These are phyloP conservation scores for Kockovaella imperatae DNA, from an alignment of 768 basidiomycete species.

Conservation along the genomic window DNA sequence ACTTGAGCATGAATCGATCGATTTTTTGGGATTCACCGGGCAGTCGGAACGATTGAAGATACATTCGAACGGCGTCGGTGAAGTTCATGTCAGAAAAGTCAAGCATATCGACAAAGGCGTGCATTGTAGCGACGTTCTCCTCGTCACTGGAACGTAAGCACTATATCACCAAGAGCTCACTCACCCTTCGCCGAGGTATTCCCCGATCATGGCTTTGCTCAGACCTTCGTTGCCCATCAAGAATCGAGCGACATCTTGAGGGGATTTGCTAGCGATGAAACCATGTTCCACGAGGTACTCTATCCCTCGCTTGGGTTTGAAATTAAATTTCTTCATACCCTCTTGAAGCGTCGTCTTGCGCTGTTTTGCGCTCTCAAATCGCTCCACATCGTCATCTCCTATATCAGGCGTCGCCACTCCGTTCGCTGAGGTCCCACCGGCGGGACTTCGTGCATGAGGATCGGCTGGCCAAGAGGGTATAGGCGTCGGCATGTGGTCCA, in stretches of 20 bases:
- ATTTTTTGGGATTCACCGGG: conserved; percentile 98
- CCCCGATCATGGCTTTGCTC: conserved; percentile 91
- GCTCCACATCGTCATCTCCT: conserved; percentile 71
- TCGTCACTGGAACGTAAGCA: conserved; percentile 58
- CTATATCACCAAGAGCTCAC: conserved; percentile 30
- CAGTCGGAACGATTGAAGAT: conserved; percentile 90
- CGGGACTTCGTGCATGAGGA: conserved; percentile 7
- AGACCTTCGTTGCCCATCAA: conserved; percentile 82
- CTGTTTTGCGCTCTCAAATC: conserved; percentile 91
- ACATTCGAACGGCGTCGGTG: conserved; percentile 78
- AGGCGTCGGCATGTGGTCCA: conserved; percentile 9
- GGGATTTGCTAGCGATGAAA: conserved; percentile 65
- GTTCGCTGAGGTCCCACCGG: conserved; percentile 10
- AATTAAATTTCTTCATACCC: conserved; percentile 96
- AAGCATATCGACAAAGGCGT: conserved; percentile 88
- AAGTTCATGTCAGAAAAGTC: conserved; percentile 76
- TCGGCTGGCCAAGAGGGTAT: conserved; percentile 27
- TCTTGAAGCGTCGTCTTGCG: conserved; percentile 90
- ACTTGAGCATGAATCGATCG: conserved; percentile 97
- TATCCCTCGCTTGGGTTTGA: conserved; percentile 93
- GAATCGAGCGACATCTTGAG: conserved; percentile 75
- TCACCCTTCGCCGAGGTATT: conserved; percentile 95
- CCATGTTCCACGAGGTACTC: conserved; percentile 80
- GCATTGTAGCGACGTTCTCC: conserved; percentile 86
- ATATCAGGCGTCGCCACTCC: conserved; percentile 69